Evolutionary conservation across 139 green algal species (phyloP).

Genomic region (Micractinium sp.): DNA sequence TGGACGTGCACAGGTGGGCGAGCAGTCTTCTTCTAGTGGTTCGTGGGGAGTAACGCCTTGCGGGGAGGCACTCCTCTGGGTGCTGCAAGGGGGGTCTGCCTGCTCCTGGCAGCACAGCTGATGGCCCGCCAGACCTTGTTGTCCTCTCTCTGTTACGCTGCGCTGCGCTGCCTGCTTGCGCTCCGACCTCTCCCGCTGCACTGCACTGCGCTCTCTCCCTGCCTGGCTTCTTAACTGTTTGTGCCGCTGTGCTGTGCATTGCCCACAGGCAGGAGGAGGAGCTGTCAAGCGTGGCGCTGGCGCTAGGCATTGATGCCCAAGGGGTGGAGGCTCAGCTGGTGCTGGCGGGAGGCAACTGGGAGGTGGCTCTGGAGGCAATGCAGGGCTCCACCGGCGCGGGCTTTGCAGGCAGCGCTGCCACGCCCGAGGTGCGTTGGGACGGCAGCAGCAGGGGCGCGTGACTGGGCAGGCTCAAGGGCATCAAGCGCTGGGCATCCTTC

Average conservation of each 20-base stretch:
- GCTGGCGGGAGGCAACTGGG: constrained; percentile 3
- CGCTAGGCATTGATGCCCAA: background rate
- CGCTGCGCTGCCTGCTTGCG: too few species aligned
- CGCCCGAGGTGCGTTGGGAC: background rate
- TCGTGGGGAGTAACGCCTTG: background rate
- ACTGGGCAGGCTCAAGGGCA: background rate
- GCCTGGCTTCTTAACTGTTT: background rate
- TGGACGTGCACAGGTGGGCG: background rate
- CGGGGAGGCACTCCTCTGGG: too few species aligned
- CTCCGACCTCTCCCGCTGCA: too few species aligned
- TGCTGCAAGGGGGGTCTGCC: too few species aligned
- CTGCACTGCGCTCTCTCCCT: background rate
- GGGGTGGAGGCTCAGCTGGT: constrained; percentile 6
- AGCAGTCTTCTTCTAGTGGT: background rate
- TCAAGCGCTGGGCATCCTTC: too few species aligned
- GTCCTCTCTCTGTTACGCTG: background rate
- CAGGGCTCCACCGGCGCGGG: background rate
- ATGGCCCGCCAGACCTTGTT: background rate
- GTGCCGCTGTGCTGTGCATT: background rate
- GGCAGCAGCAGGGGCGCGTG: background rate
- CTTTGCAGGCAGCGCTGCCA: background rate
- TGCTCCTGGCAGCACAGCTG: too few species aligned
- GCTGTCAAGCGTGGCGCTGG: background rate
- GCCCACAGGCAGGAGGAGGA: constrained; percentile 1
- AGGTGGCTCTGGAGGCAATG: background rate